Conservation (phyloP, 208 protist genomes). For the Crithidia thermophila region DNA sequence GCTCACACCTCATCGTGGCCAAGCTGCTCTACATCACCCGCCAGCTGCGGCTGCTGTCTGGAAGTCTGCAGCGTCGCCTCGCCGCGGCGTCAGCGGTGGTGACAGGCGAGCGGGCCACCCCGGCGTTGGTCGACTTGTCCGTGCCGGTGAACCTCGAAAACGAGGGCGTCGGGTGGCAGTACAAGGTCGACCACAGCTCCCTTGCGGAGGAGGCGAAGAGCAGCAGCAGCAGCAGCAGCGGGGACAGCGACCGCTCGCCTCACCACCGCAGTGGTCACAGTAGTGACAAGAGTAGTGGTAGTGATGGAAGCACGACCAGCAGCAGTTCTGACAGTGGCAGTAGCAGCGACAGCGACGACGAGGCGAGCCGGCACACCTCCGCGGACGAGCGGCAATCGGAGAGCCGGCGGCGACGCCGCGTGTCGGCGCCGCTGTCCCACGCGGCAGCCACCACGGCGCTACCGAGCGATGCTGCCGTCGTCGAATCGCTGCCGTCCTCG, state of each 20-base stretch:
- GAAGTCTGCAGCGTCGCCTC: conserved; percentile 17
- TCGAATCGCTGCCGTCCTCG: conserved; percentile 1
- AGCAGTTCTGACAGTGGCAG: conserved; percentile 3
- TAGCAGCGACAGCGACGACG: neutral
- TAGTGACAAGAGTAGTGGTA: neutral
- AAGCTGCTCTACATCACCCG: conserved; percentile 61
- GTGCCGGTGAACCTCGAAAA: neutral
- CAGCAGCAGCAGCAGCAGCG: neutral
- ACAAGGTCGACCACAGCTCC: neutral
- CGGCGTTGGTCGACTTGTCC: neutral
- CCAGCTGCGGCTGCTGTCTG: conserved; percentile 23
- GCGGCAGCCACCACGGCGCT: no score
- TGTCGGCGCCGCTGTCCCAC: neutral
- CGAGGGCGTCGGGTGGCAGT: neutral
- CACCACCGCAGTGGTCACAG: neutral
- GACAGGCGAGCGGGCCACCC: neutral
- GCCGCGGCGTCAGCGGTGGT: conserved; percentile 1
- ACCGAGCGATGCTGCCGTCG: neutral
- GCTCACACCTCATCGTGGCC: conserved; percentile 59
- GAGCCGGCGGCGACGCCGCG: neutral
- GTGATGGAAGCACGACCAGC: neutral
- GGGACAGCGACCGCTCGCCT: neutral
- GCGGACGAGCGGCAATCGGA: neutral
- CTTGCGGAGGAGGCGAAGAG: neutral
- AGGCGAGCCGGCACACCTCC: neutral